These are phyloP conservation scores for Coemansia sp. DNA, from an alignment of 192 early-diverging fungal species.

Conservation along the genomic window DNA sequence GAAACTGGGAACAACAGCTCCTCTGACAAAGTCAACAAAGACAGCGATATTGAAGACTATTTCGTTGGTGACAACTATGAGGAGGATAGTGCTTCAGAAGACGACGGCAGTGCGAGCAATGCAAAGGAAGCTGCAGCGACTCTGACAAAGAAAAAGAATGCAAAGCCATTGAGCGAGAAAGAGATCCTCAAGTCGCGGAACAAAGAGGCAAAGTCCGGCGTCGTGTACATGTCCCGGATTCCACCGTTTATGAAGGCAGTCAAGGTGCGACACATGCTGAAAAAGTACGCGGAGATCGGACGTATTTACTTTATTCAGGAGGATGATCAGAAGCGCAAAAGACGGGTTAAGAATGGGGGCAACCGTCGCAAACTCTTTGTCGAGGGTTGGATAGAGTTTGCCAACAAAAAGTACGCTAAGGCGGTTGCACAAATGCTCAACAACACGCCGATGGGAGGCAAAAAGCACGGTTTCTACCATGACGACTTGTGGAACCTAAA, in stretches of 20 bases:
- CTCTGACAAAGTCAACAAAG: not conserved
- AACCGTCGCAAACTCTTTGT: slow-evolving; percentile 84
- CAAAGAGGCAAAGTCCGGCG: slow-evolving; percentile 64
- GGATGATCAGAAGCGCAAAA: slow-evolving; percentile 66
- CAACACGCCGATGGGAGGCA: slow-evolving; percentile 80
- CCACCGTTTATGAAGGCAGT: slow-evolving; percentile 92
- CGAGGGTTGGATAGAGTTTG: slow-evolving; percentile 98
- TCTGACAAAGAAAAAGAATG: slow-evolving; percentile 1
- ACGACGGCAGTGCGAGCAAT: slow-evolving; percentile 2
- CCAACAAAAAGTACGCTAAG: slow-evolving; percentile 89
- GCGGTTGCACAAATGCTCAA: slow-evolving; percentile 75
- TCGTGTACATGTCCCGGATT: slow-evolving; percentile 87
- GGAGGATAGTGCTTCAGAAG: slow-evolving; percentile 4
- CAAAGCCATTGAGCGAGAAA: slow-evolving; percentile 30
- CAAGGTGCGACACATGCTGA: slow-evolving; percentile 75
- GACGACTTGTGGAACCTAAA: slow-evolving; percentile 98
- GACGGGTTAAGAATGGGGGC: slow-evolving; percentile 82
- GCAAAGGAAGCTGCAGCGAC: not conserved
- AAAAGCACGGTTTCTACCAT: slow-evolving; percentile 82
- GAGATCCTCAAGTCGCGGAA: slow-evolving; percentile 60
- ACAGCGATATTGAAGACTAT: slow-evolving; percentile 12
- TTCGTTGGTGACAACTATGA: slow-evolving; percentile 18
- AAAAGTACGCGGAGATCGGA: slow-evolving; percentile 74
- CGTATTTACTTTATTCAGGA: slow-evolving; percentile 86
- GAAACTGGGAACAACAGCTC: not conserved